Evolutionary conservation across 2,329 filamentous ascomycete genomes (phyloP), one percentile per base, ranked within the genome.

Genomic region (Cercospora nicotianae): DNA sequence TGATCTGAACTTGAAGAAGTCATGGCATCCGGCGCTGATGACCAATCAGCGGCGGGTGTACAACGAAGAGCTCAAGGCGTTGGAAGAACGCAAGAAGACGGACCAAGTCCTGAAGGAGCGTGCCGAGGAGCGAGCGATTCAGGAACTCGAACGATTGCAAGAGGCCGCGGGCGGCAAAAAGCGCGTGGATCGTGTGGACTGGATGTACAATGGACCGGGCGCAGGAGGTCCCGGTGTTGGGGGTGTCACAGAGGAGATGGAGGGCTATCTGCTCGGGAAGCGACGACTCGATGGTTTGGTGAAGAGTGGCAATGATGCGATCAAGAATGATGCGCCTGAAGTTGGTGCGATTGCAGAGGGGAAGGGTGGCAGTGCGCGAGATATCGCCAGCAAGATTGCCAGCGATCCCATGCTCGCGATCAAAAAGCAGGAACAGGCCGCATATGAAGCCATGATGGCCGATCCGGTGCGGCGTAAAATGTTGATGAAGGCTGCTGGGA

Each of bases 171-270:
- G 95, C 42, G 93, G 94, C 65, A 88, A 87, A 75, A 94, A 93
- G 77, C 87, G 90, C 63, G 82, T 91, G 31, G 90, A 94, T 74
- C 89, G 93, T 39, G 94, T 99, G 28, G 95, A 98, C 76, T 99
- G 95, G 92, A 97, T 99, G 93, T 99, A 99, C 81, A 89, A 91
- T 74, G 94, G 94, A 1, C 93, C 95, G 7, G 91, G 90, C 60
- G 86, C 85, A 66, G 92, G 92, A 39, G 90, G 91, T 76, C 83
- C 84, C n/a, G 91, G 90, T 31, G 92, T 88, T 45, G 87, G 87
- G 26, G 81, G 79, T 20, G 80, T 82, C 4, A 88, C 81, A 0
- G 94, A 97, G 79, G 95, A 98, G 81, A 93, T 92, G 82, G 95
- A 99, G 77, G 93, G 91, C 3, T 99, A 96, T 78, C 81, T 99